phyloP scores from a whole-genome alignment of 2,329 filamentous ascomycete species.

The Ophiostoma perfectum region DNA sequence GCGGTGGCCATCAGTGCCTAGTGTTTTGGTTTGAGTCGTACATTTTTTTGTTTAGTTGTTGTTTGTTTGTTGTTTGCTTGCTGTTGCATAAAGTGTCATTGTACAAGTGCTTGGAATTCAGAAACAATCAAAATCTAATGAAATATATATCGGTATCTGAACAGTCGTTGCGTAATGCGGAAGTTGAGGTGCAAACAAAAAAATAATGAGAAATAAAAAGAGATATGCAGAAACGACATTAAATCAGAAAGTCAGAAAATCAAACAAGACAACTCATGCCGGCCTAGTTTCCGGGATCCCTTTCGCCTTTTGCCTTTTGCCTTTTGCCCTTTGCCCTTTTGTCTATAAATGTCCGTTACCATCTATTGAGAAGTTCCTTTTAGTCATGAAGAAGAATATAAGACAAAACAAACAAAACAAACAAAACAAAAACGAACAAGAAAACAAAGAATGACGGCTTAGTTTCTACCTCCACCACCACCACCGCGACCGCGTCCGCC shows the following conservation, averaged over 20 bases:
- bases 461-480: slow-evolving; percentile 4
- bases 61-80: not conserved
- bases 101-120: not conserved
- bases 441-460: not conserved
- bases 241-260: not conserved
- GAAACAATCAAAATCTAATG: not conserved
- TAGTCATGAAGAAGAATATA: slow-evolving; percentile 3
- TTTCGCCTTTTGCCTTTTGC: not conserved
- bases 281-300: not conserved
- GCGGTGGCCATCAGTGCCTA: not conserved
- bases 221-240: too few species aligned
- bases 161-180: not conserved
- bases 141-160: not conserved
- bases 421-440: not conserved
- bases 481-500: slow-evolving; percentile 6
- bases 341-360: slow-evolving; percentile 10
- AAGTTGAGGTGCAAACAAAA: not conserved
- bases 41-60: not conserved
- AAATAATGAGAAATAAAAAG: not conserved
- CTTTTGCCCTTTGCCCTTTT: slow-evolving; percentile 12
- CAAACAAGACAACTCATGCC: not conserved
- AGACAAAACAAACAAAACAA: not conserved
- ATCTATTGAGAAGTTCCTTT: not conserved
- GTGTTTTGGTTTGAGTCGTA: not conserved
- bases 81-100: too few species aligned